phyloP scores from a whole-genome alignment of 768 basidiomycete species.

The Tulasnella sp. region DNA sequence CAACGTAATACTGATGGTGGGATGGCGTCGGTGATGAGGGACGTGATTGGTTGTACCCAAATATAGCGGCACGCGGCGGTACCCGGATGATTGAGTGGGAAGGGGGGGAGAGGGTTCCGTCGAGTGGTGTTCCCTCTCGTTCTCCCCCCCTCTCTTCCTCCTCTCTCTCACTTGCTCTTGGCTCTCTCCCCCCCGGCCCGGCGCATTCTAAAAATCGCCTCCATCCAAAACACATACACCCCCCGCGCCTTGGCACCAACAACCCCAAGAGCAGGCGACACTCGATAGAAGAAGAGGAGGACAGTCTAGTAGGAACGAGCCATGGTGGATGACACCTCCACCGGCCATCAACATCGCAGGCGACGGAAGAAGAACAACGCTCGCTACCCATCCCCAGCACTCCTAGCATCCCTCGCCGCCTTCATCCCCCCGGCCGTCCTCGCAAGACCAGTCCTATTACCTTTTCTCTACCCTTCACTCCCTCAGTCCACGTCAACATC shows the following conservation, averaged over 20 bases:
- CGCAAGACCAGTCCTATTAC: background rate
- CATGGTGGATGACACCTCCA: background rate
- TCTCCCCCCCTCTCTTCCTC: background rate
- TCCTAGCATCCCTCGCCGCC: slow-evolving; percentile 1
- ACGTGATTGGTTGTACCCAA: background rate
- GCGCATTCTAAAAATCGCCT: background rate
- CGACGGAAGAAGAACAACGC: background rate
- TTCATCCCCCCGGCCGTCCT: slow-evolving; percentile 6
- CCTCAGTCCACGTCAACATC: background rate
- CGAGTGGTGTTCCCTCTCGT: background rate
- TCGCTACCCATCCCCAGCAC: background rate
- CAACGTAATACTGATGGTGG: background rate
- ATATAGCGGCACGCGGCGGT: background rate
- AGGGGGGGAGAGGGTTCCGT: background rate
- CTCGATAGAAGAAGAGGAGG: background rate
- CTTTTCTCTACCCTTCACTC: slow-evolving; percentile 13
- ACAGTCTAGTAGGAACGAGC: background rate
- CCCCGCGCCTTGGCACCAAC: too few species aligned
- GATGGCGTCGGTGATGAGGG: background rate
- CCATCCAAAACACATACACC: background rate
- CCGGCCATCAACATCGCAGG: background rate
- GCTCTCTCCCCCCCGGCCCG: background rate
- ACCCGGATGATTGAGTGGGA: background rate
- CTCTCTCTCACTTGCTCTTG: background rate
- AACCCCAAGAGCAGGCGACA: too few species aligned